Evolutionary conservation across 2,329 filamentous ascomycete species (phyloP), one percentile per base, ranked within the genome.

Genomic region (Pezicula neosporulosa): DNA sequence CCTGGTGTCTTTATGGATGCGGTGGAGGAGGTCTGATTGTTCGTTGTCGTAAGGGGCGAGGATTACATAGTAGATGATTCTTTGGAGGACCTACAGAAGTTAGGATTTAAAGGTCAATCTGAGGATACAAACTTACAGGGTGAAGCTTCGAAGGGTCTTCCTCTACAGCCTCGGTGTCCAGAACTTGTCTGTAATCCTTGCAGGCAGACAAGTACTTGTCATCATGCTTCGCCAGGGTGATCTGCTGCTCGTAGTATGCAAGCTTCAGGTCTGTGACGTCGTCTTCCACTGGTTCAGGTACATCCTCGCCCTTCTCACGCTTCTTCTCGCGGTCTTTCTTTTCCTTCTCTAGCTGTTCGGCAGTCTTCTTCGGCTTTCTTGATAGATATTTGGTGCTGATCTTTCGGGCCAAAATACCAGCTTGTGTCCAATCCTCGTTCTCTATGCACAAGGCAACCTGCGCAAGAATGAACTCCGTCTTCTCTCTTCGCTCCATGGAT

Each of bases 21-120:
- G 89, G 74, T 99, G 92, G 55, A 99, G 85, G 50, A 99, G 87
- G 63, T 99, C 94, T 62, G 93, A 94, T 70, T 99, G 94, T 71
- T 99, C 94, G 72, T 99, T 99, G 76, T 99, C 93, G 72, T 97
- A 91, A 7, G 94, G 92, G 7, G 94, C 89, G 47, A 99, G 87
- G 60, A 97, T 94, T 69, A 96, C 85, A 72, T 96, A 99, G 80
- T 96, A 97, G 72, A 97, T 92, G 68, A 97, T 91, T 65, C 94
- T 85, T 75, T 96, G 91, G 41, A 99, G 82, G 16, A 91, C 84
- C 90, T 95, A 56, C 16, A 39, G 35, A n/a, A 48, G 36, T 46
- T 63, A 56, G 61, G 61, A 43, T 41, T 28, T 16, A 13, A 13
- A 10, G 30, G 30, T 19, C 18, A 28, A 41, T 9, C 9, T 33